Evolutionary conservation across 257 asterid species (phyloP).

Genomic region (Jacaranda mimosifolia): DNA sequence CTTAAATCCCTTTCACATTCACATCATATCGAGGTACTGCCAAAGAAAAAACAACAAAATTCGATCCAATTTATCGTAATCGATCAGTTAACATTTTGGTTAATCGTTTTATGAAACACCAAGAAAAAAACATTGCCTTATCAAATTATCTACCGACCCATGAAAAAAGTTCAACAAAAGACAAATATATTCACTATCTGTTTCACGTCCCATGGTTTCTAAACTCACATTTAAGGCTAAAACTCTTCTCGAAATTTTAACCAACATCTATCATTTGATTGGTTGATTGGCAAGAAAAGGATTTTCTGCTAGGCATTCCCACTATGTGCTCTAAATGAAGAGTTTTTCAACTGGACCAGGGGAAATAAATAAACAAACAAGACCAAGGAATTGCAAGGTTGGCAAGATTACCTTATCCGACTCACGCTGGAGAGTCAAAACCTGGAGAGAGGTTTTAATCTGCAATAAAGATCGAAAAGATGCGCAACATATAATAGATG

Average conservation of each 20-base stretch:
- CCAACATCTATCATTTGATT: not conserved
- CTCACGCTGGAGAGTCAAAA: slow-evolving; percentile 80
- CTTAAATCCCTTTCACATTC: too few relatives aligned
- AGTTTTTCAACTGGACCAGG: not conserved
- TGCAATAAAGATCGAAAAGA: slow-evolving; percentile 51
- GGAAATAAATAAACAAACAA: slow-evolving; percentile 17
- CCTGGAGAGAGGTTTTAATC: slow-evolving; percentile 94
- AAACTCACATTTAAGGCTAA: slow-evolving; percentile 8
- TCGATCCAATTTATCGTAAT: slow-evolving; percentile 24
- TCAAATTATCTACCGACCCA: slow-evolving; percentile 28
- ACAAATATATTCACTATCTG: slow-evolving; percentile 20
- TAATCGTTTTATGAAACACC: slow-evolving; percentile 27
- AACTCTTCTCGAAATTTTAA: slow-evolving; percentile 4
- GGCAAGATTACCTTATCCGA: slow-evolving; percentile 70
- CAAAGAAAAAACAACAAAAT: slow-evolving; percentile 29
- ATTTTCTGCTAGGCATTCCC: too few relatives aligned
- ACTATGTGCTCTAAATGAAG: not conserved
- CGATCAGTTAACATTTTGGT: slow-evolving; percentile 30
- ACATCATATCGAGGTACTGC: not conserved
- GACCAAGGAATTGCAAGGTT: slow-evolving; percentile 26
- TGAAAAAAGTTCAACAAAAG: slow-evolving; percentile 26
- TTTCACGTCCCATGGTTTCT: not conserved
- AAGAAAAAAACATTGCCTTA: slow-evolving; percentile 26
- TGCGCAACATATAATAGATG: not conserved
- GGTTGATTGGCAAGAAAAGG: not conserved